phyloP scores from a whole-genome alignment of 768 basidiomycete species.

The Russula ochroleuca region DNA sequence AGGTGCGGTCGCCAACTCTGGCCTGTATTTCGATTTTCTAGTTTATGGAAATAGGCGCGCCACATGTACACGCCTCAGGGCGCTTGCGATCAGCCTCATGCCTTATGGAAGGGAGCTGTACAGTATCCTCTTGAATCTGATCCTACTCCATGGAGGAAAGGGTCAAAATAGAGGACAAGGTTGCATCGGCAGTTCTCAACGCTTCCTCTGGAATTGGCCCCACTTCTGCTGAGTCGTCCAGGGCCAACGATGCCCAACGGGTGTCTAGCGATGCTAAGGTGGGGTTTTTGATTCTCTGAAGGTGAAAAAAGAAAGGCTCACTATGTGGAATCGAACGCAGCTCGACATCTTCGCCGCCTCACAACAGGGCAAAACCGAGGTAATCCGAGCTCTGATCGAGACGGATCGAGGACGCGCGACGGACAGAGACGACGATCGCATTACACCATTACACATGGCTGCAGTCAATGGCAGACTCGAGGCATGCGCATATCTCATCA shows the following conservation, averaged over 20 bases:
- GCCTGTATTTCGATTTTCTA: no score
- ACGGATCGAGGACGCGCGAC: conserved; percentile 63
- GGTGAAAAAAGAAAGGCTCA: background rate
- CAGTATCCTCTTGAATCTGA: background rate
- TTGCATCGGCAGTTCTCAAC: background rate
- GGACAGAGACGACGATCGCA: conserved; percentile 83
- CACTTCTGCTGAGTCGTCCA: background rate
- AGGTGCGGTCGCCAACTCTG: no score
- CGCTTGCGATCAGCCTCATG: no score
- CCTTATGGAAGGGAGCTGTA: background rate
- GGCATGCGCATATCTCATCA: conserved; percentile 78
- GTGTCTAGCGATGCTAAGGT: no score
- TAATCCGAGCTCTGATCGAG: conserved; percentile 60
- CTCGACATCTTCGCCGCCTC: conserved; percentile 75
- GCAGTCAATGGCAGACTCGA: conserved; percentile 87
- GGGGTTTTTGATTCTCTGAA: background rate
- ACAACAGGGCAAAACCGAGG: conserved; percentile 72
- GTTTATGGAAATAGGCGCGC: no score
- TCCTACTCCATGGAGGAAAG: background rate
- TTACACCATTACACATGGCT: conserved; percentile 96
- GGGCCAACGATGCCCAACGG: no score
- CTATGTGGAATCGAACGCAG: conserved; percentile 33
- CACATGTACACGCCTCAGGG: no score
- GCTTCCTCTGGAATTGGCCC: background rate
- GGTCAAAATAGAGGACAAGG: background rate